Evolutionary conservation across 139 green algal genomes (phyloP), one percentile per base, ranked within the genome.

Genomic region (Chlamydomonas incerta): DNA sequence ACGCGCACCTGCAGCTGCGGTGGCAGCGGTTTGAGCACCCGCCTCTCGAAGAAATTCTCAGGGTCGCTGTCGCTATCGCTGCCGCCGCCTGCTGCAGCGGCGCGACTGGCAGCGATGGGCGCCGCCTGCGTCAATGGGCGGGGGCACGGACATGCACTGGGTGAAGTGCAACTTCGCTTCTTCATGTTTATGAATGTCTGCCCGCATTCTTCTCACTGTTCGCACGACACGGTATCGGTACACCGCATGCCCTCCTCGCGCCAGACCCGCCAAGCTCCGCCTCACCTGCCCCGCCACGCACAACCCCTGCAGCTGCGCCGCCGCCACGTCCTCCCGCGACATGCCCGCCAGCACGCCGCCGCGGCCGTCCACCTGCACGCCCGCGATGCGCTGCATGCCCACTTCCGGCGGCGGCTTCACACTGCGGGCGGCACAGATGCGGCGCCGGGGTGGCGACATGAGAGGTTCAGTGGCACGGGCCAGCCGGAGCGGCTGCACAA

Each of bases 11-110:
- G 80, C 66, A 85, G 67, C 28, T 57, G 37, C 29, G 85, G 87
- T 50, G 92, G 92, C 60, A 95, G 73, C 21, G 90, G 90, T 84
- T 95, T 95, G 41, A 95, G 65, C 47, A 93, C 47, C n/a, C 89
- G 82, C 29, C 80, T 57, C 80, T 92, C 83, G 60, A 92, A 94
- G 67, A 83, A 90, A 24, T 55, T 68, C 14, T 91, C 87, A 2
- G 81, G 67, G 47, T 90, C 84, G 9, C 86, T 80, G 70, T 91
- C 87, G 81, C 74, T 77, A 68, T 75, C 74, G 24, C 70, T 82
- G 86, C 63, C 65, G 28, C 34, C 50, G 33, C 72, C 79, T 0
- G 33, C 8, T 41, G 17, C 41, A 0, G 37, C 26, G 70, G 70
- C 37, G 41, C 63, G 72, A 2, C 15, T 31, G 5, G 62, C 10